Evolutionary conservation across 352 stramenopile genomes (phyloP), one percentile per base, ranked within the genome.

Genomic region (Phytopythium helicoides): DNA sequence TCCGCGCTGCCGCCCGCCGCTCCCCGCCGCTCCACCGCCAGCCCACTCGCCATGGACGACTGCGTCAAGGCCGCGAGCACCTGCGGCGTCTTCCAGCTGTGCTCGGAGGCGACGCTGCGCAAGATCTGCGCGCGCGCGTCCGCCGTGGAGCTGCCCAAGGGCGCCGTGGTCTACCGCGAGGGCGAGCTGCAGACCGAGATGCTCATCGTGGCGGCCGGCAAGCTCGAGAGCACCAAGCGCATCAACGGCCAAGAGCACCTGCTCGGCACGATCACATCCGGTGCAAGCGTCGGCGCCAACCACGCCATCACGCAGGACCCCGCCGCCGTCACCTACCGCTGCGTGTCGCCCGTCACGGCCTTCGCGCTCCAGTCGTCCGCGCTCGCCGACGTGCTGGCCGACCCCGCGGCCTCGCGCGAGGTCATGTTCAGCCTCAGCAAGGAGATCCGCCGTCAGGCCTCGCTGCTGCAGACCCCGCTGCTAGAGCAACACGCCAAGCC

Each of bases 401-500:
- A 95, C 65, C 84, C 73, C 45, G 57, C 47, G 1, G 73, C 89
- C 31, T 89, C 83, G 25, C 77, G 83, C 14, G 87, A 96, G 54
- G 78, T 96, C 39, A 89, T 95, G 63, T 73, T 89, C 50, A 91
- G 76, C 34, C 67, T 96, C 25, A 92, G 74, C 60, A 93, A 94
- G 58, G 86, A 96, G 70, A 93, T 95, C 52, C 83, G 87, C 15
- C 84, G 80, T 21, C 86, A 96, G 58, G 86, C 85, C 8, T 86
- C 80, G 51, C 67, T 94, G 51, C 69, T 95, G 67, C 72, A 87
- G 56, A 97, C 88, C 59, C 90, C 90, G 36, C 74, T 97, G 50
- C 73, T 97, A 33, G 87, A 97, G 68, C 90, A 96, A 73, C 81
- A 94, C 56, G 79, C 87, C 50, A 93, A 96, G 71, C 80, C 85